Evolutionary conservation across 345 rosid species (phyloP).

Genomic region (Durio zibethinus): DNA sequence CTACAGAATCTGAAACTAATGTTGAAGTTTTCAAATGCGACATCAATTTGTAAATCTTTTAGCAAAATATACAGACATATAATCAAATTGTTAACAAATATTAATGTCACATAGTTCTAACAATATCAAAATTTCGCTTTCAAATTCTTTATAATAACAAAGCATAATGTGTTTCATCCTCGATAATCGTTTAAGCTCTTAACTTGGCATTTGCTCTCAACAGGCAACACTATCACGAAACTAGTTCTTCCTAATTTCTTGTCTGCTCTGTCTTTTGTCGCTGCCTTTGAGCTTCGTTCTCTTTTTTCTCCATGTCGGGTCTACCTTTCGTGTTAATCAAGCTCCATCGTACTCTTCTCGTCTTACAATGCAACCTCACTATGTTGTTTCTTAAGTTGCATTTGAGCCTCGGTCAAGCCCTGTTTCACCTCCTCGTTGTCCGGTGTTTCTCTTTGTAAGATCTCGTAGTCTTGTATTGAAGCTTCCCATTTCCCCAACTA

Average conservation of each 20-base stretch:
- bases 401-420: constrained; percentile 51
- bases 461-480: constrained; percentile 62
- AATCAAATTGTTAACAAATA: background rate
- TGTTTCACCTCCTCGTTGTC: constrained; percentile 60
- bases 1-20: too few species aligned
- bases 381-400: constrained; percentile 42
- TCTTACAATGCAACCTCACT: constrained; percentile 18
- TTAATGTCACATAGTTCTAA: background rate
- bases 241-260: background rate
- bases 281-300: background rate
- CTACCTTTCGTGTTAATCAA: background rate
- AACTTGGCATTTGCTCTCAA: background rate
- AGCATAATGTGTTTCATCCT: background rate
- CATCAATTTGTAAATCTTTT: too few species aligned
- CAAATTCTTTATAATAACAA: background rate
- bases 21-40: too few species aligned
- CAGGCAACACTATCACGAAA: background rate
- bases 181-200: background rate
- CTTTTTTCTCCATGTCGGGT: background rate
- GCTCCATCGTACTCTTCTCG: constrained; percentile 14
- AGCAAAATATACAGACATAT: background rate
- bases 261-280: background rate
- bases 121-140: background rate
- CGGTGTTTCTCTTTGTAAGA: constrained; percentile 50
- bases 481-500: constrained; percentile 74